Percentiles rank a stretch among this genome's conserved stretches.
These are phyloP conservation scores for Fraxinus sp. DNA, from an alignment of 305 asterid species.

Conservation along the genomic window DNA sequence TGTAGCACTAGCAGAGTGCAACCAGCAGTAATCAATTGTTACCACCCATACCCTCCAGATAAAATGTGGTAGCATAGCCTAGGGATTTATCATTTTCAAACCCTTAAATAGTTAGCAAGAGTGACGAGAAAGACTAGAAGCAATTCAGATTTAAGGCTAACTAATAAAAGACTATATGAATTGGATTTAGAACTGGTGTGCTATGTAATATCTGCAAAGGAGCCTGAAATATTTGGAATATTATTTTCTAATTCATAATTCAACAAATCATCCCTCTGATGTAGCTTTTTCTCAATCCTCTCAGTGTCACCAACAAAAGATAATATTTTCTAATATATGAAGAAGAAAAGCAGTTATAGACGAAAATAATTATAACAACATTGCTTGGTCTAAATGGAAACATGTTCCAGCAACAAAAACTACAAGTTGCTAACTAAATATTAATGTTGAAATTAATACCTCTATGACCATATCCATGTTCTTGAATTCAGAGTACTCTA, in stretches of 20 bases:
- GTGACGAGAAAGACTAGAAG: background rate
- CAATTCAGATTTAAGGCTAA: background rate
- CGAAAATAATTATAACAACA: conserved; percentile 1
- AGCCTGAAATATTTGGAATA: background rate
- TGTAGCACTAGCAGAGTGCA: conserved; percentile 14
- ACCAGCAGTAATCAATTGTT: conserved; percentile 3
- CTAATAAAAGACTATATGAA: background rate
- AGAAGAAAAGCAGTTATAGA: conserved; percentile 1
- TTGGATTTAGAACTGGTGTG: background rate
- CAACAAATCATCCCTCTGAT: background rate
- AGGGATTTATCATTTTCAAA: conserved; percentile 16
- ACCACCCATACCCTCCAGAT: background rate
- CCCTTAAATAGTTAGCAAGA: background rate
- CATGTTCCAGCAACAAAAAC: conserved; percentile 10
- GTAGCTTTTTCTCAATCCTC: background rate
- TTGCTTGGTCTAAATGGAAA: conserved; percentile 6
- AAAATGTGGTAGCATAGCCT: conserved; percentile 16
- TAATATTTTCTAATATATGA: background rate
- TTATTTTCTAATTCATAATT: background rate
- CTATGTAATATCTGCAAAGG: background rate
- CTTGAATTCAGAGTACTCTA: conserved; percentile 80
- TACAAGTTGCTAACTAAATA: conserved; percentile 12
- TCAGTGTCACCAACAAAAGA: background rate
- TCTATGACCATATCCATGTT: conserved; percentile 96
- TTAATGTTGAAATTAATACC: conserved; percentile 38